phyloP scores from a whole-genome alignment of 306 rosid genomes.

The Quercus variabilis region DNA sequence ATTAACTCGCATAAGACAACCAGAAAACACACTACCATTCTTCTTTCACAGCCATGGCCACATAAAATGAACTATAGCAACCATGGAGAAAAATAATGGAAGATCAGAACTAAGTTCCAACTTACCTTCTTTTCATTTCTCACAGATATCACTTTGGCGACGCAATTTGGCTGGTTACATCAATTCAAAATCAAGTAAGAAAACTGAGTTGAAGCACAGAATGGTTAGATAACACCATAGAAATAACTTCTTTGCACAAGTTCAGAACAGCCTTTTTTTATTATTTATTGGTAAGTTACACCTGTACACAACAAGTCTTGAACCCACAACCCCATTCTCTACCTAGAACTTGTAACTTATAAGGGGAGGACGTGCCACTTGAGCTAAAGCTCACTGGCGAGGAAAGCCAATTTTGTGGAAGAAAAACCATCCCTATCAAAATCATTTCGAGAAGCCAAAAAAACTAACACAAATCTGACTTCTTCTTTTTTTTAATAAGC shows the following conservation, averaged over 20 bases:
- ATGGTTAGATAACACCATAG: background rate
- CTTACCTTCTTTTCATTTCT: slow-evolving; percentile 66
- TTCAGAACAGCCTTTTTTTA: background rate
- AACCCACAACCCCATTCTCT: too few relatives aligned
- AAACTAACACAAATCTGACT: background rate
- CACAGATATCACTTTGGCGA: slow-evolving; percentile 58
- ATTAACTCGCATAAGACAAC: background rate
- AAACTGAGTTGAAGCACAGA: background rate
- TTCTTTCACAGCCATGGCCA: too few relatives aligned
- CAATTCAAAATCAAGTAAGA: slow-evolving; percentile 16
- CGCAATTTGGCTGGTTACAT: slow-evolving; percentile 63
- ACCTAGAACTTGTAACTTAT: too few relatives aligned
- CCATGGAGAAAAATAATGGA: background rate
- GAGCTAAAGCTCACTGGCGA: too few relatives aligned
- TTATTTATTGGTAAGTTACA: too few relatives aligned
- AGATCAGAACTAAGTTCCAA: background rate
- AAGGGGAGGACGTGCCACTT: too few relatives aligned
- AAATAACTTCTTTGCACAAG: background rate
- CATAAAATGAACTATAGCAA: background rate
- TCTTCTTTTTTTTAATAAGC: too few relatives aligned
- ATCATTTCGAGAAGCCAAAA: too few relatives aligned
- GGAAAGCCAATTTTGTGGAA: background rate
- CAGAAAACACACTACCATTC: too few relatives aligned
- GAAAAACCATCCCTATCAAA: background rate
- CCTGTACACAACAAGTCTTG: too few relatives aligned